Evolutionary conservation across 2,329 filamentous ascomycete species (phyloP).

Genomic region (Pestalotiopsis sp.): DNA sequence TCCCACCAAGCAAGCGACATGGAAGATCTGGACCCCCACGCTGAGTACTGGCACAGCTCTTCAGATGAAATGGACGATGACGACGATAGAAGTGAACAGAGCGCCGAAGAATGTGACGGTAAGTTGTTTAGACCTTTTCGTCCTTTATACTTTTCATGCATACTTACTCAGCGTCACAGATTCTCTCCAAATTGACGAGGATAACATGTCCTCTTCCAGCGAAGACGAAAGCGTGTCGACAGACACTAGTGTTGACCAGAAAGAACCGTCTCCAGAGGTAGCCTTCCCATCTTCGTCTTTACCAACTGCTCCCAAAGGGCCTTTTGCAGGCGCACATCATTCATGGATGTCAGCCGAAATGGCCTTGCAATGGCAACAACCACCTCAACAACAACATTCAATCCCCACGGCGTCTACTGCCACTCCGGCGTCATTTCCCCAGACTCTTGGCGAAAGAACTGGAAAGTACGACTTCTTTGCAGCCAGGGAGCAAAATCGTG

Average conservation of each 20-base stretch:
- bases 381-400: constrained; percentile 17
- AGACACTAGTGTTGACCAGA: neutral
- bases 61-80: neutral
- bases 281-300: neutral
- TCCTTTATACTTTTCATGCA: neutral
- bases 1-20: neutral
- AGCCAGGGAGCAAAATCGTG: constrained; percentile 42
- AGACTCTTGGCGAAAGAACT: constrained; percentile 36
- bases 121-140: neutral
- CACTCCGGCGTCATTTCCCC: constrained; percentile 23
- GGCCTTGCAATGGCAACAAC: neutral
- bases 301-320: neutral
- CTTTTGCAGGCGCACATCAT: neutral
- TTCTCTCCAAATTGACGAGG: neutral
- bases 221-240: neutral
- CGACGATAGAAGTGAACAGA: neutral
- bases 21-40: neutral
- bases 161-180: neutral
- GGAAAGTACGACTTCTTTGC: constrained; percentile 43
- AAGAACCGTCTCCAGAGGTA: neutral
- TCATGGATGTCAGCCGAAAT: neutral
- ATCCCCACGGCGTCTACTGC: constrained; percentile 23
- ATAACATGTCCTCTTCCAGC: neutral
- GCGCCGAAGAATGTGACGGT: neutral
- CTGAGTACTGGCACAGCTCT: neutral